These are phyloP conservation scores for grape (Vitis vinifera) DNA, from an alignment of 164 flowering plant genomes.

Conservation along the genomic window DNA sequence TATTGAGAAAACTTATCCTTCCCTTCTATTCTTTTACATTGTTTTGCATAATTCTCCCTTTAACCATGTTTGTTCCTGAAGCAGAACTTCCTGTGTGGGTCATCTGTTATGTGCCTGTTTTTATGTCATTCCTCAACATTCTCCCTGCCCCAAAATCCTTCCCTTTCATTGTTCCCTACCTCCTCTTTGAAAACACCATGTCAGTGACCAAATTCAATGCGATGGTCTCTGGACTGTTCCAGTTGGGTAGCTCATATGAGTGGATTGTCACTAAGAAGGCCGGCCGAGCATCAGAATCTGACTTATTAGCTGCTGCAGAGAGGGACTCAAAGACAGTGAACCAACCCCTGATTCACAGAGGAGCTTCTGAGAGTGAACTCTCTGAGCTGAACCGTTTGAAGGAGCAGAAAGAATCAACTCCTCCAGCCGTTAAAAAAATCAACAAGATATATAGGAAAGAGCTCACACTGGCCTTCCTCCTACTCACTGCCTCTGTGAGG, in stretches of 20 bases:
- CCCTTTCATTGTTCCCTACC: constrained; percentile 88
- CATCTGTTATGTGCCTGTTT: constrained; percentile 69
- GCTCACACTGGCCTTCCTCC: constrained; percentile 71
- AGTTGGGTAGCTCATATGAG: constrained; percentile 85
- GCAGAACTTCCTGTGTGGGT: constrained; percentile 82
- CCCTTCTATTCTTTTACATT: constrained; percentile 88
- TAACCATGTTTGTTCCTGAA: constrained; percentile 85
- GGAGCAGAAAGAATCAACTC: constrained; percentile 45
- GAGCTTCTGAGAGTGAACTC: constrained; percentile 70
- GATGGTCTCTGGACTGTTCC: constrained; percentile 83
- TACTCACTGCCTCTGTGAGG: constrained; percentile 77
- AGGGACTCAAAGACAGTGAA: constrained; percentile 48
- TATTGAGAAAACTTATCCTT: constrained; percentile 75
- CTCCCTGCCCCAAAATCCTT: constrained; percentile 81
- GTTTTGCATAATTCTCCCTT: constrained; percentile 79
- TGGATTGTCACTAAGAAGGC: constrained; percentile 89
- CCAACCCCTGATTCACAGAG: constrained; percentile 46
- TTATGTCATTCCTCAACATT: constrained; percentile 79
- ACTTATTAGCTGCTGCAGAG: constrained; percentile 60
- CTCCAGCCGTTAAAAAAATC: constrained; percentile 39
- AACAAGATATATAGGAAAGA: constrained; percentile 78
- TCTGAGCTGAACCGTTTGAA: constrained; percentile 46
- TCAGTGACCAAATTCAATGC: constrained; percentile 94
- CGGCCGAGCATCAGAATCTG: constrained; percentile 82
- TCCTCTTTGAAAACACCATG: constrained; percentile 90